A percentile compares a stretch with the other conserved stretches of the same genome.
Conservation (phyloP, 768 basidiomycete genomes). For the Chiua virens region DNA sequence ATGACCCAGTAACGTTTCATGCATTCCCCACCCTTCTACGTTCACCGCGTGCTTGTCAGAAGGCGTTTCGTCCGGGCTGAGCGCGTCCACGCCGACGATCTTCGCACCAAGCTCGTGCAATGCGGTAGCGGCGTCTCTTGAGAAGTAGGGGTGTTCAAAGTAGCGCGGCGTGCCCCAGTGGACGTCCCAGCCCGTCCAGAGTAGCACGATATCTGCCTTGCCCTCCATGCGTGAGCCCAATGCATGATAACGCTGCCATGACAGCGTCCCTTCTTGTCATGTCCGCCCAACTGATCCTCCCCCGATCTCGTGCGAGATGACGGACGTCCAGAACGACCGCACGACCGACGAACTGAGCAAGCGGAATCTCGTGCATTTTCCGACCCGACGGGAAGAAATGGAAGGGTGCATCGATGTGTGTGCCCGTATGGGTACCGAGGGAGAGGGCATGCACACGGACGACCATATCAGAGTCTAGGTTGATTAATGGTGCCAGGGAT, state of each 20-base stretch:
- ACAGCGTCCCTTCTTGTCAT: not conserved
- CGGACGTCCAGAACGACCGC: constrained; percentile 57
- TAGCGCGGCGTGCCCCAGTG: constrained; percentile 53
- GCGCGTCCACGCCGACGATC: constrained; percentile 61
- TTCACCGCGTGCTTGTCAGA: constrained; percentile 8
- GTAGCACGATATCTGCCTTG: constrained; percentile 44
- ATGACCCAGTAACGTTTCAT: constrained; percentile 57
- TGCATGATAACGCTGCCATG: constrained; percentile 3
- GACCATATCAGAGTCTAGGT: constrained; percentile 6
- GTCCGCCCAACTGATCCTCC: constrained; percentile 54
- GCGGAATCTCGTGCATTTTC: constrained; percentile 58
- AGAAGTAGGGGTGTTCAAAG: constrained; percentile 64
- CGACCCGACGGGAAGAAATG: constrained; percentile 63
- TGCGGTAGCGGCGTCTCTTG: constrained; percentile 47
- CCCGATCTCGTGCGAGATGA: constrained; percentile 37
- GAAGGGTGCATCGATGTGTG: constrained; percentile 77
- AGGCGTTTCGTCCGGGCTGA: constrained; percentile 66
- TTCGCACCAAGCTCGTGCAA: constrained; percentile 52
- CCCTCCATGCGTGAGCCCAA: constrained; percentile 27
- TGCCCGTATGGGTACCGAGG: constrained; percentile 71
- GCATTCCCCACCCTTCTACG: constrained; percentile 45
- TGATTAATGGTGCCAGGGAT: constrained; percentile 16
- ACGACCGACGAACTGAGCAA: constrained; percentile 54
- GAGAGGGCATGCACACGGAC: constrained; percentile 39
- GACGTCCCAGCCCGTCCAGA: constrained; percentile 69